Base-by-base conservation (phyloP, 305 asterid species). In the Fraxinus sp. region DNA sequence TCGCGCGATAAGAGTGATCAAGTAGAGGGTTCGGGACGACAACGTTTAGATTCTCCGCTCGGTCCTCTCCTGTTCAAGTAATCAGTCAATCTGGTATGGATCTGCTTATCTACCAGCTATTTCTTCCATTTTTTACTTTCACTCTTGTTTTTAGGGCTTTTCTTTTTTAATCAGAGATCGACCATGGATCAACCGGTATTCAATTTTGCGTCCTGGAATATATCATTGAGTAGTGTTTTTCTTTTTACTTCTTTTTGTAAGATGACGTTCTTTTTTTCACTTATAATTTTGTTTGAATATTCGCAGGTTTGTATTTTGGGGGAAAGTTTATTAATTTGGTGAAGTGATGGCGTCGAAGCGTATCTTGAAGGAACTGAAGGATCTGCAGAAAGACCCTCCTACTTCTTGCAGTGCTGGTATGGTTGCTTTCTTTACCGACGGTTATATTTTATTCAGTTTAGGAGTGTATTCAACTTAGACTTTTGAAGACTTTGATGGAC, bases 311-410 rank as follows among this genome's bases (percentile, higher is more conserved):
- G 62, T 30, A 32, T 5, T 74, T 59, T 14, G 78, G 55, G 24
- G 37, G 35, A 39, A 30, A 39, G 24, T 82, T 79, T 0, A 59
- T 11, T 78, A 44, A 83, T 78, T 80, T 66, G 44, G 28, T 73
- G 68, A 41, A 78, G 84, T 18, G 68, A 86, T 86, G 89, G 89
- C 89, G 28, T 59, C 57, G 39, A 32, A 33, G 44, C 82, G 90
- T 80, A 84, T 87, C 41, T 79, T 87, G 70, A 85, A 87, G 85
- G 88, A 84, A 74, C 88, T 87, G 79, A 84, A 87, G 86, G 88
- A 85, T 87, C 81, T 87, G 79, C 87, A 87, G 86, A 87, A 82
- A 72, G 89, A 86, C 79, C 89, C 89, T 26, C 28, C 28, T 26
- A 26, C 28, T 26, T 26, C 28, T 26, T 26, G 28, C 28, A 26